A percentile compares a stretch with the other conserved stretches of the same genome.
Evolutionary conservation across 1,284 basidiomycete species (phyloP).

Genomic region (Rhizoctonia solani): DNA sequence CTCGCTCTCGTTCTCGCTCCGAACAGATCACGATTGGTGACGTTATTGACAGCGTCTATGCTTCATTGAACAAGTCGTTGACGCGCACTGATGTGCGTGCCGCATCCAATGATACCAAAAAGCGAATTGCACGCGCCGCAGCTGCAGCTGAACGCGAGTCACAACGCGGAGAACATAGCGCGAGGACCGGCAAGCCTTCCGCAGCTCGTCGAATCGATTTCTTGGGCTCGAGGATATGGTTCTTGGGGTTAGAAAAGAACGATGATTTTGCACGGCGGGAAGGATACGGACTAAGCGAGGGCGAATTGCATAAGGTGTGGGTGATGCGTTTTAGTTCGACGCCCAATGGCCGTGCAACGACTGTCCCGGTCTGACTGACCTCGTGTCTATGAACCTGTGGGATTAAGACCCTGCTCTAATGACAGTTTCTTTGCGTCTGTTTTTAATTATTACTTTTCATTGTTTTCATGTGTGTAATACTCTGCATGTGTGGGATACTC

Average conservation of each 20-base stretch:
- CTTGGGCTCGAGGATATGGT: slow-evolving; percentile 18
- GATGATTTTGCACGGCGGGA: slow-evolving; percentile 10
- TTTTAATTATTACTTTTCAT: slow-evolving; percentile 5
- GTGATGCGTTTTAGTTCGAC: background rate
- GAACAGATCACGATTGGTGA: slow-evolving; percentile 24
- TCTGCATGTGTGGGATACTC: too few species aligned
- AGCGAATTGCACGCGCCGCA: slow-evolving; percentile 7
- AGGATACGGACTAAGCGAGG: slow-evolving; percentile 9
- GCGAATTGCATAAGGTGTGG: slow-evolving; percentile 10
- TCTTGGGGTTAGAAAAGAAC: slow-evolving; percentile 11
- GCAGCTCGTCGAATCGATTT: slow-evolving; percentile 27
- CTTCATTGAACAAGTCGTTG: slow-evolving; percentile 13
- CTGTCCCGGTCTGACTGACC: background rate
- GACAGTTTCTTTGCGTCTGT: background rate
- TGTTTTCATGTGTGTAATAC: background rate
- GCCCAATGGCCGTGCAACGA: background rate
- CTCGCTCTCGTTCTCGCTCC: slow-evolving; percentile 1
- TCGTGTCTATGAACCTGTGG: background rate
- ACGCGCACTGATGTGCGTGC: slow-evolving; percentile 24
- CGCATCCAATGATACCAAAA: slow-evolving; percentile 18
- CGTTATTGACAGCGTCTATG: slow-evolving; percentile 14
- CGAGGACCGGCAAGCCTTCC: slow-evolving; percentile 12
- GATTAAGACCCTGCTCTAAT: background rate
- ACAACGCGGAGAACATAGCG: slow-evolving; percentile 17
- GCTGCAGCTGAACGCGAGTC: slow-evolving; percentile 18